Percentiles rank a stretch among this genome's conserved stretches.
Evolutionary conservation across 495 filamentous ascomycete genomes (phyloP).

Genomic region (Hypoxylon rickii): DNA sequence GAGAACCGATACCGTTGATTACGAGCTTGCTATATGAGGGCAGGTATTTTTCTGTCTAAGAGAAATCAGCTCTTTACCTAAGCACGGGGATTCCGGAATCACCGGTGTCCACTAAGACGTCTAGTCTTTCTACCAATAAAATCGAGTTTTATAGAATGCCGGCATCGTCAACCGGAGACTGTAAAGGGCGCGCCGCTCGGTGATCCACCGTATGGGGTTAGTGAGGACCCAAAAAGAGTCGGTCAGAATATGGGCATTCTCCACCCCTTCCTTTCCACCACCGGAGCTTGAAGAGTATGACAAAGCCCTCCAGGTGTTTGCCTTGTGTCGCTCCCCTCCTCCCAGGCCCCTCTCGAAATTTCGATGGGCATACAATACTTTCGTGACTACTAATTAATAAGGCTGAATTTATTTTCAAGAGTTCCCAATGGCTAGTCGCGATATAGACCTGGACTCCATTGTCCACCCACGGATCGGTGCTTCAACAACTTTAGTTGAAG

Average conservation of each 20-base stretch:
- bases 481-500: not conserved
- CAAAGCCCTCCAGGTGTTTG: not conserved
- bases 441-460: conserved; percentile 24
- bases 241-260: conserved; percentile 13
- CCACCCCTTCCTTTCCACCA: conserved; percentile 20
- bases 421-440: conserved; percentile 17
- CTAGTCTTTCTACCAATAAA: conserved; percentile 10
- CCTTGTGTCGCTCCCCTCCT: not conserved
- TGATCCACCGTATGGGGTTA: not conserved
- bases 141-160: not conserved
- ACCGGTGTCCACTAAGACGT: not conserved
- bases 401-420: not conserved
- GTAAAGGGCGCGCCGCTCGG: conserved; percentile 11
- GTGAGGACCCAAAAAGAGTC: conserved; percentile 13
- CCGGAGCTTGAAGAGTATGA: conserved; percentile 9
- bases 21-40: not conserved
- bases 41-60: not conserved
- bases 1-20: not conserved
- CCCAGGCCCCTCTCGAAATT: not conserved
- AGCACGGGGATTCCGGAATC: not conserved
- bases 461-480: conserved; percentile 1
- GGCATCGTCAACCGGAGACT: not conserved
- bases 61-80: not conserved
- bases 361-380: not conserved
- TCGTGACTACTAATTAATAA: not conserved